A percentile compares a stretch with the other conserved stretches of the same genome.
phyloP scores from a whole-genome alignment of 2,329 filamentous ascomycete genomes.

The Fusarium sarcochroum region DNA sequence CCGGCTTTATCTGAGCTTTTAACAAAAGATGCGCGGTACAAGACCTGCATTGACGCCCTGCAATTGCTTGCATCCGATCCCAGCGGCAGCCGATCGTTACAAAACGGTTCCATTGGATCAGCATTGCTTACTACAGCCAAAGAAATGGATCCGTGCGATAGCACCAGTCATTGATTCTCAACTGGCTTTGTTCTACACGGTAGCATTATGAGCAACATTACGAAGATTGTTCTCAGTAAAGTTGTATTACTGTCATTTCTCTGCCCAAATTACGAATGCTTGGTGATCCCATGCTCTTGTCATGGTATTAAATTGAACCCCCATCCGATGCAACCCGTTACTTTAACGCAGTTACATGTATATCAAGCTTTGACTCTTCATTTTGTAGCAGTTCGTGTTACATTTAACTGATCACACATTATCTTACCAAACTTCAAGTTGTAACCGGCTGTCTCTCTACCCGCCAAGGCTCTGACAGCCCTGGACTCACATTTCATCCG shows the following conservation, averaged over 20 bases:
- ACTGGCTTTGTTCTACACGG: conserved; percentile 2
- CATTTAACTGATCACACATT: not conserved
- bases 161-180: not conserved
- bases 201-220: conserved; percentile 12
- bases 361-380: conserved; percentile 19
- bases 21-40: conserved; percentile 7
- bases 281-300: not conserved
- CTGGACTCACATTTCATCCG: conserved; percentile 40
- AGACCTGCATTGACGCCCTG: conserved; percentile 9
- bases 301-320: too few relatives aligned
- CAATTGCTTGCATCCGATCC: conserved; percentile 40
- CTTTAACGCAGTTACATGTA: not conserved
- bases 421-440: conserved; percentile 5
- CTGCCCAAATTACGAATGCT: not conserved
- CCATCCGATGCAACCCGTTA: not conserved
- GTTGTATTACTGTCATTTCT: not conserved
- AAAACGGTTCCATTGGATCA: conserved; percentile 32
- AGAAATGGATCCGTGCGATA: conserved; percentile 5
- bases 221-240: not conserved
- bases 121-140: conserved; percentile 29
- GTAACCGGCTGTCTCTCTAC: conserved; percentile 40
- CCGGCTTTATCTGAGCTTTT: not conserved
- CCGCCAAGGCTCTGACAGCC: conserved; percentile 21
- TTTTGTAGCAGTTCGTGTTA: conserved; percentile 11
- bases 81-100: conserved; percentile 30